A percentile compares a stretch with the other conserved stretches of the same genome.
phyloP scores from a whole-genome alignment of 2,329 filamentous ascomycete genomes.

The Beauveria bassiana region DNA sequence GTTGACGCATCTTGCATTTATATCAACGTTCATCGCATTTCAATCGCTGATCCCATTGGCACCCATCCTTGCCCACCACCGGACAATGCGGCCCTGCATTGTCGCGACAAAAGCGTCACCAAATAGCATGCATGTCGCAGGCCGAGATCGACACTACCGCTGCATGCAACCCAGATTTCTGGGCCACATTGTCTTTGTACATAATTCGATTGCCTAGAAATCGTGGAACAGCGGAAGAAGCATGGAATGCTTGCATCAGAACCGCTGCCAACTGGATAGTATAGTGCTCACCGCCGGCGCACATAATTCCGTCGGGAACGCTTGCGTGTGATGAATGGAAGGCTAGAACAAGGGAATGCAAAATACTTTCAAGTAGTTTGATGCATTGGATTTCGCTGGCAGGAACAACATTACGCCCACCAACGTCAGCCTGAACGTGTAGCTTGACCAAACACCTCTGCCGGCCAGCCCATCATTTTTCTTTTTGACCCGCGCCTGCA shows the following conservation, averaged over 20 bases:
- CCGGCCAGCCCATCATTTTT: background rate
- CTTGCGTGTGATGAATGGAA: too few species aligned
- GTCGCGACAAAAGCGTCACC: background rate
- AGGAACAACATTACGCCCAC: too few species aligned
- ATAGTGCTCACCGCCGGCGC: too few species aligned
- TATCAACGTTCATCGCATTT: background rate
- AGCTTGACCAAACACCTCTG: background rate
- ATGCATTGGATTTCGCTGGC: too few species aligned
- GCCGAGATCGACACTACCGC: constrained; percentile 3
- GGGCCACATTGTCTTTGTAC: background rate
- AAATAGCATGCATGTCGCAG: constrained; percentile 1
- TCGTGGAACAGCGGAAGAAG: background rate
- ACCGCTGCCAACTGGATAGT: background rate
- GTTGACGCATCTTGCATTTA: background rate
- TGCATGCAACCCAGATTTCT: background rate
- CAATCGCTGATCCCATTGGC: background rate
- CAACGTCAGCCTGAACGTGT: too few species aligned
- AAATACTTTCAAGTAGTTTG: too few species aligned
- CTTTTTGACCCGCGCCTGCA: background rate
- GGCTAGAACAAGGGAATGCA: too few species aligned
- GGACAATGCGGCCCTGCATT: background rate
- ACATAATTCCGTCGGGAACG: too few species aligned
- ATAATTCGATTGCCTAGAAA: background rate
- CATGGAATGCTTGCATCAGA: background rate
- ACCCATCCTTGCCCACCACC: background rate